phyloP scores from a whole-genome alignment of 2,329 filamentous ascomycete species.

The Ceratocystis diversiconidia region DNA sequence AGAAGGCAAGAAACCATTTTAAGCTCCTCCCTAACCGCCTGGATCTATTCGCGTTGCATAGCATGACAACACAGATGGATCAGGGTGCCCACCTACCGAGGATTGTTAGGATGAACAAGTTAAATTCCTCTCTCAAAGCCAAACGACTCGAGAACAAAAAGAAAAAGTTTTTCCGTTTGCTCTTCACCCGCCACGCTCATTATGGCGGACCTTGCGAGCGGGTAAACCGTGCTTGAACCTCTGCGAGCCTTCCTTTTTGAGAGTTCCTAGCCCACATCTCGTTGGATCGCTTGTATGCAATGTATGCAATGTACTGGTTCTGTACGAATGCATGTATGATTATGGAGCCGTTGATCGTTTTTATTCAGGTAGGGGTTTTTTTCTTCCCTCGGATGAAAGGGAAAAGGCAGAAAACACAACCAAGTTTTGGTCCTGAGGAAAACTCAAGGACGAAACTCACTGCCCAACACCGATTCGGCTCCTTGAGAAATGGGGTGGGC shows the following conservation, averaged over 20 bases:
- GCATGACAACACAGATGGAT: background rate
- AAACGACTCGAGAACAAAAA: background rate
- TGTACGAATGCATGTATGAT: background rate
- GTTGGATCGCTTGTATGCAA: background rate
- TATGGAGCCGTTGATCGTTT: background rate
- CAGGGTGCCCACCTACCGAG: background rate
- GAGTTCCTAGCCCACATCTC: background rate
- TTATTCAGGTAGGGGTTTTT: too few species aligned
- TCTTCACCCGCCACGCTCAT: background rate
- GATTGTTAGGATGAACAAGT: background rate
- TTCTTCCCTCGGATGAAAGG: too few species aligned
- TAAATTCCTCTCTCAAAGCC: background rate
- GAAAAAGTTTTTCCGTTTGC: background rate
- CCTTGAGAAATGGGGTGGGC: background rate
- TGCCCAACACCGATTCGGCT: too few species aligned
- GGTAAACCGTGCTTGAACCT: background rate
- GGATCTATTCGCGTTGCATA: background rate
- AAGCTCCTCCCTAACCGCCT: background rate
- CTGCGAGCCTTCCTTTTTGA: background rate
- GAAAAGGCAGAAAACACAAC: too few species aligned
- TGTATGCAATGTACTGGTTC: background rate
- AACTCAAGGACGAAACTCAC: too few species aligned
- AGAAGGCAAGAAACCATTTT: background rate
- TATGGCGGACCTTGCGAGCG: background rate
- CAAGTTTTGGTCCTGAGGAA: too few species aligned